Percentiles rank a stretch among this genome's conserved stretches.
These are phyloP conservation scores for Smallanthus sonchifolius DNA, from an alignment of 129 eudicot species.

Conservation along the genomic window DNA sequence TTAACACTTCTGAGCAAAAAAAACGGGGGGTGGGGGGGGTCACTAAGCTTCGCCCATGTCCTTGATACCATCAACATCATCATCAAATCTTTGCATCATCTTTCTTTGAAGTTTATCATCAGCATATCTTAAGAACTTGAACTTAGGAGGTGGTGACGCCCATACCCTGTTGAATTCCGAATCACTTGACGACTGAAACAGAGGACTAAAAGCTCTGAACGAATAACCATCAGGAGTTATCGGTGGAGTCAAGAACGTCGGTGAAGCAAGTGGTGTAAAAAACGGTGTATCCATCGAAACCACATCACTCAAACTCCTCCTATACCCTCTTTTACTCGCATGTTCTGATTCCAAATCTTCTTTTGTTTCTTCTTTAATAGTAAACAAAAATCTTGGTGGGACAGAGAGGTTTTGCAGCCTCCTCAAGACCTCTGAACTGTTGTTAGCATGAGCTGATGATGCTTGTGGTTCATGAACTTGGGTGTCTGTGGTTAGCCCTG, in stretches of 20 bases:
- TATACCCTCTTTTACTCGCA: conserved; percentile 35
- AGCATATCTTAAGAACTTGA: conserved; percentile 87
- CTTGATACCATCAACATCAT: too few species aligned
- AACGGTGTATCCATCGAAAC: conserved; percentile 52
- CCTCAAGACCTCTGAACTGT: conserved; percentile 36
- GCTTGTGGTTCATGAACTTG: conserved; percentile 56
- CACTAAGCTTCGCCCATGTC: too few species aligned
- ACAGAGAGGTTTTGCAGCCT: conserved; percentile 39
- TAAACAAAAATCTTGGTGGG: conserved; percentile 79
- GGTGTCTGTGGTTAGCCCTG: conserved; percentile 31
- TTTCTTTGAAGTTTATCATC: conserved; percentile 68
- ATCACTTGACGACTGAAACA: conserved; percentile 54
- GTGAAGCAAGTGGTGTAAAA: conserved; percentile 67
- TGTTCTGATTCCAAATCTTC: conserved; percentile 81
- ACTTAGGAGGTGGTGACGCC: conserved; percentile 73
- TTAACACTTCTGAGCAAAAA: too few species aligned
- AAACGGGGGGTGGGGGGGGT: too few species aligned
- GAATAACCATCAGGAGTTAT: conserved; percentile 42
- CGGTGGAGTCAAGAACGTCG: conserved; percentile 62
- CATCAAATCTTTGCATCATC: conserved; percentile 25
- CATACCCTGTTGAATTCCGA: conserved; percentile 60
- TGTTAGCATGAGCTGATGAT: not conserved
- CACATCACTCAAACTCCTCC: conserved; percentile 49
- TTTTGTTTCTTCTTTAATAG: conserved; percentile 79
- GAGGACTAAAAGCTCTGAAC: conserved; percentile 43